Base-by-base conservation (phyloP, 208 protist species). In the Trypanosoma vivax region DNA sequence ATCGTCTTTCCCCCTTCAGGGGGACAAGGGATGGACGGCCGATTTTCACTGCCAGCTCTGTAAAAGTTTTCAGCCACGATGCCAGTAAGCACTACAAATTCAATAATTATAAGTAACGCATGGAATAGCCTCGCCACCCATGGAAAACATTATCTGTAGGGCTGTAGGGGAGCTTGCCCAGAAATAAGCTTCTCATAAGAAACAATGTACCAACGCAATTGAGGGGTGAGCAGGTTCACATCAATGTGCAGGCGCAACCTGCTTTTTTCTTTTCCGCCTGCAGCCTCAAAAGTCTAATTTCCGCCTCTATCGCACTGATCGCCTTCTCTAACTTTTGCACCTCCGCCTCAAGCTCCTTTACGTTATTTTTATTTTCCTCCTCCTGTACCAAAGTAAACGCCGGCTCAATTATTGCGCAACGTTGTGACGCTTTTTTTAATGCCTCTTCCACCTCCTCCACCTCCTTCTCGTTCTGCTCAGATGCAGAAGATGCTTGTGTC, bases 321-420 rank as follows among this genome's bases (percentile, higher is more conserved):
- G 89, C 80, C 60, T 79, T 74, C 53, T 88, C 68, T 21, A 78
- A 48, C 33, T 56, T 47, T 14, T 52, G 35, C 30, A 81, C 80
- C 35, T 86, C 65, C 6, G 52, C 60, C 51, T 71, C 35, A 16
- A 88, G 60, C 30, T 66, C 62, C 51, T 76, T 79, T 43, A 85
- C 76, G 5, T 60, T 57, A 27, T 34, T 58, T 9, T 65, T 71
- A 24, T 54, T 63, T 43, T 66, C 66, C 0, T 40, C 54, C 0
- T 37, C 61, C 18, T 73, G 40, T 13, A 67, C 71, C n/a, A 50
- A 35, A 5, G 79, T 66, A 72, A 85, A 92, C 0, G 74, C 76
- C 30, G 50, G 45, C 43, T 83, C 57, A 16, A 84, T 35, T 1
- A 6, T 45, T 19, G 45, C 30, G 18, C 73, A 61, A 13, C 70